Percentiles rank a stretch among this genome's conserved stretches.
These are phyloP conservation scores for Dinochytrium kinnereticum DNA, from an alignment of 371 early-diverging fungal species.

Conservation along the genomic window DNA sequence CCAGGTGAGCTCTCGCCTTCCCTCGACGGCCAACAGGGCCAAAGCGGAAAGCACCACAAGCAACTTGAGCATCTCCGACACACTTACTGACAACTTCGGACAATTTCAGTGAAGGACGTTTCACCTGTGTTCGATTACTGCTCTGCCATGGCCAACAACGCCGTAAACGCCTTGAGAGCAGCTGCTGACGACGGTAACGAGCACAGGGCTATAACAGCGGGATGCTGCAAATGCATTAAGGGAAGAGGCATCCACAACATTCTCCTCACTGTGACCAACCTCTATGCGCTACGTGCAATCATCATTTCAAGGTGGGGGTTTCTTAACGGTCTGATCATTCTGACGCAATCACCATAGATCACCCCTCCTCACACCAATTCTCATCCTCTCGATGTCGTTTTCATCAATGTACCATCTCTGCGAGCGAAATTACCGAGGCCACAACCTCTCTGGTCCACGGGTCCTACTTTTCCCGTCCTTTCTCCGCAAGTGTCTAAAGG, in stretches of 20 bases:
- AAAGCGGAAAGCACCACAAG: no score
- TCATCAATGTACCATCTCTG: conserved; percentile 12
- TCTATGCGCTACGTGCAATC: conserved; percentile 12
- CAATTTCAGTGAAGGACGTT: no score
- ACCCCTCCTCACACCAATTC: conserved; percentile 11
- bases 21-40: no score
- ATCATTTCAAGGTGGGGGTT: background rate
- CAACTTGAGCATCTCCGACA: background rate
- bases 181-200: no score
- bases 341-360: background rate
- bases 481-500: background rate
- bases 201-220: no score
- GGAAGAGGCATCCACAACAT: background rate
- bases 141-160: no score
- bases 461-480: background rate
- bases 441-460: conserved; percentile 12
- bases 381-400: conserved; percentile 7
- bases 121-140: no score
- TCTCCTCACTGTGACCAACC: background rate
- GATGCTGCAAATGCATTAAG: conserved; percentile 2
- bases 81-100: background rate
- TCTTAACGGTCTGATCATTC: background rate
- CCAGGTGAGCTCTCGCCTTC: background rate
- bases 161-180: no score
- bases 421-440: conserved; percentile 10